These are phyloP conservation scores for Anastatica hierochuntica DNA, from an alignment of 345 rosid genomes.

Conservation along the genomic window DNA sequence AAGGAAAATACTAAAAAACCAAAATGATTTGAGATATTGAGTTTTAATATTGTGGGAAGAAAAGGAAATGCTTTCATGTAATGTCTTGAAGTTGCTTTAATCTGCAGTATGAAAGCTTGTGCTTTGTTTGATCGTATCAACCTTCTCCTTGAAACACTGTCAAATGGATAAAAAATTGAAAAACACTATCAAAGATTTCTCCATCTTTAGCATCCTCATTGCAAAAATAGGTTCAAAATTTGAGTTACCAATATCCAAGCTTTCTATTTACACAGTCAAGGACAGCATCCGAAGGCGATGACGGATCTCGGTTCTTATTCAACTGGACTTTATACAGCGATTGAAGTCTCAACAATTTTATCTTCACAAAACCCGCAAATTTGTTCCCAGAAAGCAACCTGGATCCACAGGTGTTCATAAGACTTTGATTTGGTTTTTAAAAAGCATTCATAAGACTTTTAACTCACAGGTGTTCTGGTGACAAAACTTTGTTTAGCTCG, in stretches of 20 bases:
- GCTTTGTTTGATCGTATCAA: conserved; percentile 29
- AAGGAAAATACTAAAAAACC: neutral
- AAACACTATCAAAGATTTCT: neutral
- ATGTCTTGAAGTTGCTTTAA: conserved; percentile 33
- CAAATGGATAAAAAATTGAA: neutral
- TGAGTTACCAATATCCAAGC: conserved; percentile 55
- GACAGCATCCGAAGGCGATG: conserved; percentile 19
- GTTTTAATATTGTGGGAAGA: too few species aligned
- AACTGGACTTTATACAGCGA: conserved; percentile 42
- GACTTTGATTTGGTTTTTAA: neutral
- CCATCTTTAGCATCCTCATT: too few species aligned
- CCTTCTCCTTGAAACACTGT: conserved; percentile 44
- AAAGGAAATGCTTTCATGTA: conserved; percentile 30
- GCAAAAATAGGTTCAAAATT: neutral
- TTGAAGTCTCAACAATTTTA: conserved; percentile 38
- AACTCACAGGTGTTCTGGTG: conserved; percentile 67
- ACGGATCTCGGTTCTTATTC: conserved; percentile 28
- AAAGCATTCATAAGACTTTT: conserved; percentile 13
- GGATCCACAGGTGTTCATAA: neutral
- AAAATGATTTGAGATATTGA: too few species aligned
- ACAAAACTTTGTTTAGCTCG: conserved; percentile 33
- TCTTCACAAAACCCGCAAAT: conserved; percentile 35
- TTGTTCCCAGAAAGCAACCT: conserved; percentile 75
- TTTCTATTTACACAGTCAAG: conserved; percentile 43
- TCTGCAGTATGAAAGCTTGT: conserved; percentile 25